Evolutionary conservation across 495 filamentous ascomycete genomes (phyloP), one percentile per base, ranked within the genome.

Genomic region (Penicillium canescens): DNA sequence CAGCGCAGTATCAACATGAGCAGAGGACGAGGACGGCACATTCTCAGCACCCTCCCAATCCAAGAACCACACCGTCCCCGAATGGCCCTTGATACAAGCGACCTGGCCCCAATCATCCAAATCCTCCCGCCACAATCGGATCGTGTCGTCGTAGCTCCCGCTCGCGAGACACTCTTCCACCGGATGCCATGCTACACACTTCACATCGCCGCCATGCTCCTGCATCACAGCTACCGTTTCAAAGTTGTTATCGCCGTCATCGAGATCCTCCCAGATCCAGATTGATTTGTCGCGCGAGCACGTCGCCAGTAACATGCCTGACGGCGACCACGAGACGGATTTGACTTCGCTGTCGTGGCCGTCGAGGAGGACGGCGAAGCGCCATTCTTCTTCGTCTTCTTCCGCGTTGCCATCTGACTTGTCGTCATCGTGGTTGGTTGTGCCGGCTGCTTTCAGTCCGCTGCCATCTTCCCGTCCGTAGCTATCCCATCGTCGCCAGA

Each of bases 261-360:
- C 69, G 3, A 98, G 79, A 65, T 96, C 92, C 69, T 98, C 94
- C 94, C 94, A 98, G 44, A 98, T 88, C 94, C 94, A 98, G n/a
- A 98, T 89, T 20, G 83, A 87, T 74, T 97, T 97, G 69, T 98
- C 94, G 10, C 94, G 79, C 20, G 83, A 86, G 65, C 92, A 98
- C 0, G 92, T 96, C 6, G 94, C 94, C 4, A 98, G 82, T 50
- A 87, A 82, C 67, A 87, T 85, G 0, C 91, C 91, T 1, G 84
- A 86, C 0, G 91, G 81, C 3, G 84, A 87, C 82, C 90, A 98
- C 12, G 87, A 81, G 3, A 96, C 82, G 23, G 78, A 82, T 66
- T 98, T 98, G 61, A 98, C 86, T 68, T 98, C 94, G 48, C 86
- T 89, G 42, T 97, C 93, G 60, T 98, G 94, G 0, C 94, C 94